Evolutionary conservation across 768 basidiomycete species (phyloP).

Genomic region (Suillus occidentalis): DNA sequence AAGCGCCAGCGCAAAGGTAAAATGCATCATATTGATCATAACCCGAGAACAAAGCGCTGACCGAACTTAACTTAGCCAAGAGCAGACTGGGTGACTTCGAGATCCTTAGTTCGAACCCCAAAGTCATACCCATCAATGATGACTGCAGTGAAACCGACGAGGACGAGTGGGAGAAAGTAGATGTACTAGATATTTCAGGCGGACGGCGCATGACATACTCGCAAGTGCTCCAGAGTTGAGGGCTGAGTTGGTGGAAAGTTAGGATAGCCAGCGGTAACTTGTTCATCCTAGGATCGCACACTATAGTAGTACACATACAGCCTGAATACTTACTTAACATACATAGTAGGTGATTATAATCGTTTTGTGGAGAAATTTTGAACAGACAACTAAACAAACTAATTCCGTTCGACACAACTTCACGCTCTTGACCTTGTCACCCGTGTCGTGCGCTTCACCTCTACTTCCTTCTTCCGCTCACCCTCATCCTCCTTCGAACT

Average conservation of each 20-base stretch:
- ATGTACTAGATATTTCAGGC: conserved; percentile 1
- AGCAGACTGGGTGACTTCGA: conserved; percentile 23
- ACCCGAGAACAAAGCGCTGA: neutral
- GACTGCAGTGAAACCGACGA: conserved; percentile 4
- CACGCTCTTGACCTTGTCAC: conserved; percentile 8
- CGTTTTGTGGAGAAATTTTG: neutral
- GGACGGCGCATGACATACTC: conserved; percentile 21
- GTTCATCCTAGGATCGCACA: too few species aligned
- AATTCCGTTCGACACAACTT: neutral
- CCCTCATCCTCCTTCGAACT: conserved; percentile 12
- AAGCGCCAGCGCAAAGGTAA: conserved; percentile 18
- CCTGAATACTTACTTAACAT: neutral
- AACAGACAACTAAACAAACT: neutral
- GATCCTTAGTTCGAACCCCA: conserved; percentile 19
- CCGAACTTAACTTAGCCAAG: conserved; percentile 11
- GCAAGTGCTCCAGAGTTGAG: conserved; percentile 19
- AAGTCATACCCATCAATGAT: conserved; percentile 18
- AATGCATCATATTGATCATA: neutral
- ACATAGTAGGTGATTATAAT: neutral
- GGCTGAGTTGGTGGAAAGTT: neutral
- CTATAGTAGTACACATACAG: neutral
- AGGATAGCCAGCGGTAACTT: neutral
- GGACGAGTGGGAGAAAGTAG: conserved; percentile 25
- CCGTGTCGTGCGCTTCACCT: conserved; percentile 9
- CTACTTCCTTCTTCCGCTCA: conserved; percentile 10